phyloP scores from a whole-genome alignment of 306 rosid genomes.

The Sophora flavescens region DNA sequence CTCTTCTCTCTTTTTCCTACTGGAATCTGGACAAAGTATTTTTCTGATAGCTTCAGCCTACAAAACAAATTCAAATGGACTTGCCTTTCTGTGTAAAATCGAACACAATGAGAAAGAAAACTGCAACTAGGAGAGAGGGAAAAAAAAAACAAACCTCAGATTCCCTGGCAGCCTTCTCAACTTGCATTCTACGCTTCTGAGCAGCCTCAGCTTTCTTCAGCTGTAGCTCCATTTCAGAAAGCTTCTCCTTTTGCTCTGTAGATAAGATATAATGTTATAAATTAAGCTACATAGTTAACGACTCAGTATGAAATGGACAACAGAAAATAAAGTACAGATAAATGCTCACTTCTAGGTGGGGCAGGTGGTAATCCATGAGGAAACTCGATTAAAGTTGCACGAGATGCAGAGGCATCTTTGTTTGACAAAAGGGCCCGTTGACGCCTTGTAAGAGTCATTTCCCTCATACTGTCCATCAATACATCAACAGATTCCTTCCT shows the following conservation, averaged over 20 bases:
- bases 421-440: conserved; percentile 92
- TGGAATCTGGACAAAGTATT: conserved; percentile 87
- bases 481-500: conserved; percentile 74
- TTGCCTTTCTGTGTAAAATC: conserved; percentile 1
- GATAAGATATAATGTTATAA: conserved; percentile 32
- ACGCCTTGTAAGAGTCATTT: conserved; percentile 81
- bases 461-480: conserved; percentile 74
- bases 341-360: conserved; percentile 88
- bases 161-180: conserved; percentile 61
- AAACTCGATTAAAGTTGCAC: conserved; percentile 78
- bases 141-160: conserved; percentile 65
- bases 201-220: conserved; percentile 79
- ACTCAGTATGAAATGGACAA: background rate
- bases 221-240: conserved; percentile 72
- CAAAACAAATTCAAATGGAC: conserved; percentile 18
- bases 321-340: background rate
- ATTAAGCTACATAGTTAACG: conserved; percentile 16
- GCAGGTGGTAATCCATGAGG: conserved; percentile 97
- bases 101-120: conserved; percentile 12
- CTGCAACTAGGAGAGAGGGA: conserved; percentile 18
- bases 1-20: too few species aligned
- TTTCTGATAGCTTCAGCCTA: conserved; percentile 95
- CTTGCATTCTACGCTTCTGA: conserved; percentile 72
- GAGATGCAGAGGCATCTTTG: conserved; percentile 74
- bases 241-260: conserved; percentile 74